Evolutionary conservation across 2,329 filamentous ascomycete genomes (phyloP).

Genomic region (Capronia americana): DNA sequence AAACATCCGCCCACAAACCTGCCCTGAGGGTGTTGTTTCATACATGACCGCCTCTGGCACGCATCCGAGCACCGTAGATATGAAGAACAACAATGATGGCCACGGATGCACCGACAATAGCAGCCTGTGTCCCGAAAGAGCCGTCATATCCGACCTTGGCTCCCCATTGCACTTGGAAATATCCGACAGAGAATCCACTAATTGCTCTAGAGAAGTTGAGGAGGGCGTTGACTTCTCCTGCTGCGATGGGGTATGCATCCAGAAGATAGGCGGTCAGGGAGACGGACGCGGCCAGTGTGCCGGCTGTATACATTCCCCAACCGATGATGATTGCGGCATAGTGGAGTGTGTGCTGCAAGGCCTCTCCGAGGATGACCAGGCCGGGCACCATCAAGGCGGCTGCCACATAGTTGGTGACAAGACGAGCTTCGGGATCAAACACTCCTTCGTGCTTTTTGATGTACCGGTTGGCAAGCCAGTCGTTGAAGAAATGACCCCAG

Average conservation of each 20-base stretch:
- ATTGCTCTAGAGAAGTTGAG: slow-evolving; percentile 57
- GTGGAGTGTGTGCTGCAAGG: slow-evolving; percentile 57
- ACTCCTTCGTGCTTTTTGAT: slow-evolving; percentile 55
- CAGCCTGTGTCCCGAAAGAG: slow-evolving; percentile 57
- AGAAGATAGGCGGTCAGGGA: slow-evolving; percentile 59
- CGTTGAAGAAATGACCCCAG: slow-evolving; percentile 63
- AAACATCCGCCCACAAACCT: neutral
- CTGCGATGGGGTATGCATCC: slow-evolving; percentile 61
- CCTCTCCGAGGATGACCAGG: slow-evolving; percentile 59
- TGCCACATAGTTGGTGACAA: slow-evolving; percentile 55
- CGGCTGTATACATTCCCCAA: slow-evolving; percentile 58
- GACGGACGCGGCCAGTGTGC: slow-evolving; percentile 44
- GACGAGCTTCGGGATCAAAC: slow-evolving; percentile 63
- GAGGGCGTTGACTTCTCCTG: slow-evolving; percentile 60
- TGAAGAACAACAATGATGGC: slow-evolving; percentile 51
- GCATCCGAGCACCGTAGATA: slow-evolving; percentile 40
- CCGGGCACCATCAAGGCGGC: slow-evolving; percentile 58
- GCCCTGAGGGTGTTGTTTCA: neutral
- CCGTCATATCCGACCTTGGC: slow-evolving; percentile 49
- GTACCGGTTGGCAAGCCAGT: slow-evolving; percentile 51
- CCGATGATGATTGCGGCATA: slow-evolving; percentile 56
- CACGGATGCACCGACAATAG: slow-evolving; percentile 46
- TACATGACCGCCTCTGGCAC: neutral
- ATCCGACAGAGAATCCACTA: slow-evolving; percentile 55
- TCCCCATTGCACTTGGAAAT: slow-evolving; percentile 61